Conservation (phyloP, 2,329 filamentous ascomycete genomes). For the Pseudonectria foliicola region DNA sequence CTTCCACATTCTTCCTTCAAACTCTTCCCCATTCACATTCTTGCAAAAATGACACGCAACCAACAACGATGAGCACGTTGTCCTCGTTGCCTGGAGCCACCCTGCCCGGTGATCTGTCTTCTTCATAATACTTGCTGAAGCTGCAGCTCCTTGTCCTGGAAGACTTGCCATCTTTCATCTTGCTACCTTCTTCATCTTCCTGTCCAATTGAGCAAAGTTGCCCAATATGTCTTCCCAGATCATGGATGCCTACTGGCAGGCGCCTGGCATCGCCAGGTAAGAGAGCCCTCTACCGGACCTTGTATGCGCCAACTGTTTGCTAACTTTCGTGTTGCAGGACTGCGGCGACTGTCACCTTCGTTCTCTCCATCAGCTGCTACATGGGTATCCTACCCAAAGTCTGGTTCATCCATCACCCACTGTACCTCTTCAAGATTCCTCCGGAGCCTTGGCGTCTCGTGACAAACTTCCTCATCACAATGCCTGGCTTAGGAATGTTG, state of each 20-base stretch:
- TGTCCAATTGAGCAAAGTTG: constrained; percentile 24
- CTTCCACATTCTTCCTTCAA: constrained; percentile 11
- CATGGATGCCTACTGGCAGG: constrained; percentile 31
- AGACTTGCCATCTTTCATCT: constrained; percentile 4
- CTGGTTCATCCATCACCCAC: constrained; percentile 46
- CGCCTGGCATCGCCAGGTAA: constrained; percentile 37
- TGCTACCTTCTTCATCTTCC: constrained; percentile 5
- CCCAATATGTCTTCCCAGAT: constrained; percentile 26
- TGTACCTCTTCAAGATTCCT: constrained; percentile 44
- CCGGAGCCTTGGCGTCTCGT: constrained; percentile 38
- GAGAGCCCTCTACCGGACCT: constrained; percentile 4
- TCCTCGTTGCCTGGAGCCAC: constrained; percentile 21
- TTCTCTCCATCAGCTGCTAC: constrained; percentile 53
- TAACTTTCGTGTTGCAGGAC: constrained; percentile 45
- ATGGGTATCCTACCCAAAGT: constrained; percentile 43
- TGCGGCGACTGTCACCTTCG: constrained; percentile 54
- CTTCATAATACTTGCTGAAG: constrained; percentile 11
- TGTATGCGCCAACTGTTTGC: not conserved
- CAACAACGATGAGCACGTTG: constrained; percentile 25
- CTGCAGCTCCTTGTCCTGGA: constrained; percentile 2
- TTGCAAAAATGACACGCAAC: constrained; percentile 28
- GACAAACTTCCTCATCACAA: constrained; percentile 36
- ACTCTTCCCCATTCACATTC: constrained; percentile 15
- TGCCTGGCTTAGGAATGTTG: constrained; percentile 42
- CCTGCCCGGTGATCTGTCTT: constrained; percentile 14